Percentiles rank a stretch among this genome's conserved stretches.
Conservation (phyloP, 306 rosid genomes). For the Oemleria cerasiformis region DNA sequence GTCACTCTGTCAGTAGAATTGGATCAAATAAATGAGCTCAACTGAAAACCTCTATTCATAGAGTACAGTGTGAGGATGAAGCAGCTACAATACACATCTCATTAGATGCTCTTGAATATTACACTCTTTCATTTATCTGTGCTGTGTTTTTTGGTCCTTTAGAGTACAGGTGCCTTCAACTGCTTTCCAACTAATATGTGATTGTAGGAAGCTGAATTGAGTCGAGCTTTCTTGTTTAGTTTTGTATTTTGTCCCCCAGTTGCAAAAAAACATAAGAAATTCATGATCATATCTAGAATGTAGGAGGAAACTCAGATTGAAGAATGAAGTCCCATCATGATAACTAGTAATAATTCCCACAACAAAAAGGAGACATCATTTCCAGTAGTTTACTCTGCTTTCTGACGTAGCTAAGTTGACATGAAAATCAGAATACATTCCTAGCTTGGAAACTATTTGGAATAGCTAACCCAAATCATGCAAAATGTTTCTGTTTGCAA, state of each 20-base stretch:
- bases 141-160: background rate
- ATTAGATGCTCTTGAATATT: background rate
- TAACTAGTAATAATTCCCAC: background rate
- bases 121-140: background rate
- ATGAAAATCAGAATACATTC: background rate
- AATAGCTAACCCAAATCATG: background rate
- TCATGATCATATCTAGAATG: background rate
- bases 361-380: background rate
- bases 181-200: background rate
- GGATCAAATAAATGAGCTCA: no score
- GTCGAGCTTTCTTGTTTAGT: background rate
- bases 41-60: no score
- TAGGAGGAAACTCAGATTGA: no score
- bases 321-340: background rate
- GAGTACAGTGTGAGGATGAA: no score
- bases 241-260: background rate
- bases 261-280: background rate
- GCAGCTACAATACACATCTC: no score
- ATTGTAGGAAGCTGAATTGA: no score
- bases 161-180: background rate
- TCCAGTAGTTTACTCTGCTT: background rate
- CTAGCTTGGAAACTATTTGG: background rate
- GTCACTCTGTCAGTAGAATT: no score
- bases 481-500: background rate
- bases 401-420: background rate